Evolutionary conservation across 306 rosid species (phyloP), one percentile per base, ranked within the genome.

Genomic region (Malus domestica): DNA sequence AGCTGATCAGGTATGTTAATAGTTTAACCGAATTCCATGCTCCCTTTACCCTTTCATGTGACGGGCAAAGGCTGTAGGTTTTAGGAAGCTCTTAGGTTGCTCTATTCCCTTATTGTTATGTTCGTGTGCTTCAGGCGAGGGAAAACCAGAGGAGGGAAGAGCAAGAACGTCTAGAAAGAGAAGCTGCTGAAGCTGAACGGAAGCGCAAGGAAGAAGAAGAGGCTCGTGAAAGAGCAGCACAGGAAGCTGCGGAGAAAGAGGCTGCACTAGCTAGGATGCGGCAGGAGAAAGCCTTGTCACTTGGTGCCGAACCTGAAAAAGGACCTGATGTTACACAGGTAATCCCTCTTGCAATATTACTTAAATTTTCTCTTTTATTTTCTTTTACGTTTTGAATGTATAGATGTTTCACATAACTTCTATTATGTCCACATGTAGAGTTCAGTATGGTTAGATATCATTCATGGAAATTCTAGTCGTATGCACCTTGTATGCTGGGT

Each of bases 111-210:
- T 77, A 67, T 78, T 72, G 80, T 27, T 62, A 83, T 59, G 16
- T 32, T 71, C 72, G 44, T 76, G 57, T 74, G 74, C 66, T 63
- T 77, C 86, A 96, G 98, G 97, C 97, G 52, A 96, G 99, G 89
- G 99, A 96, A 80, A 86, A 83, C 22, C 99, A 89, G 81, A 89
- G 90, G 82, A 87, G 81, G 73, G 97, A 92, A 83, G 99, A 96
- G 84, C 88, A 96, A 89, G 99, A 92, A 73, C 94, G 91, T 22
- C 91, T 88, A 61, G 93, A 88, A 76, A 90, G 96, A 89, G 99
- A 96, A 84, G 98, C 98, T 75, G 97, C 93, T 63, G 99, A 96
- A 82, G 97, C 97, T 57, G 99, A 90, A 87, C 89, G 88, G 85
- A 91, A 83, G 82, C 87, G 67, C 54, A 82, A 86, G 83, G 98